These are phyloP conservation scores for Aspergillus vadensis DNA, from an alignment of 2,329 filamentous ascomycete species.

Conservation along the genomic window DNA sequence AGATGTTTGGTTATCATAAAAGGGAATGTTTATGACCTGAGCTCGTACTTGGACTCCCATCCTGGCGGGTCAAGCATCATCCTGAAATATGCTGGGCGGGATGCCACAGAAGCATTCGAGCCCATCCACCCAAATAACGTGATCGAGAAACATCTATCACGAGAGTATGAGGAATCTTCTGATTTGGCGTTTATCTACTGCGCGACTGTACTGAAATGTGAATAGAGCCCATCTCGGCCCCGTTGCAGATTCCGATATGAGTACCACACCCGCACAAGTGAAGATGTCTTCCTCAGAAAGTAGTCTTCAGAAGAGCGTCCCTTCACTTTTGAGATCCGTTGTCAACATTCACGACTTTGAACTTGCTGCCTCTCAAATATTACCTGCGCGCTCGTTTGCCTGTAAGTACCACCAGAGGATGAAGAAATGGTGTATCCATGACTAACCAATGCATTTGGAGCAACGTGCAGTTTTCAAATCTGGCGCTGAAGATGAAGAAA, in stretches of 20 bases:
- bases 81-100: background rate
- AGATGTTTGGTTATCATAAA: background rate
- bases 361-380: no score
- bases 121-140: background rate
- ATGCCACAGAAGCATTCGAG: conserved; percentile 5
- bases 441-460: no score
- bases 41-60: background rate
- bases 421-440: no score
- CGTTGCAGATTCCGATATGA: no score
- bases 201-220: no score
- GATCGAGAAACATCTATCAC: background rate
- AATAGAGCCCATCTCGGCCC: no score
- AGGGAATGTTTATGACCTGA: background rate
- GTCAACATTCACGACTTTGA: no score
- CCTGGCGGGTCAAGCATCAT: conserved; percentile 2
- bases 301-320: no score
- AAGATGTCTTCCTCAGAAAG: no score
- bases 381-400: background rate
- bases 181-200: no score
- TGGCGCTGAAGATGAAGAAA: conserved; percentile 1
- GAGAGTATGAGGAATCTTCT: background rate
- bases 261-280: no score
- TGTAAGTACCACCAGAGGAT: background rate
- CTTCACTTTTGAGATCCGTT: no score
- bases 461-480: background rate